Evolutionary conservation across 179 eudicot species (phyloP).

Genomic region (Gypsophila paniculata): DNA sequence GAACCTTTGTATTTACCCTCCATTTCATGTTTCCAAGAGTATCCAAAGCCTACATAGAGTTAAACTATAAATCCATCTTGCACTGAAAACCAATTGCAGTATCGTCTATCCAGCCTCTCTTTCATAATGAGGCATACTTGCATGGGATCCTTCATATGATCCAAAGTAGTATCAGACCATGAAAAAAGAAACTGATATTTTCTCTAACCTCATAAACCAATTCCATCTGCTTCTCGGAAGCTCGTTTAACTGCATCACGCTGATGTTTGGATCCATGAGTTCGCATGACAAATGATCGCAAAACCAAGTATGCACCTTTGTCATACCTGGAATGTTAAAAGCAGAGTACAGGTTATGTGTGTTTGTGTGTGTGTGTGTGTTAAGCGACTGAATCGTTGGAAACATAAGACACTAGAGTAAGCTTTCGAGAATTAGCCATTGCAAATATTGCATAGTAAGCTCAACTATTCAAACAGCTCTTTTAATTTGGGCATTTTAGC

Average conservation of each 20-base stretch:
- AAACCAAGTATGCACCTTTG: slow-evolving; percentile 74
- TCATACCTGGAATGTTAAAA: slow-evolving; percentile 46
- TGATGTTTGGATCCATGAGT: slow-evolving; percentile 87
- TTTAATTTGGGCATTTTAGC: not conserved
- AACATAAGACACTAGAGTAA: not conserved
- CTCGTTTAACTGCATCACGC: slow-evolving; percentile 61
- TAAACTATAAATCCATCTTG: not conserved
- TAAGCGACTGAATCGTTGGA: not conserved
- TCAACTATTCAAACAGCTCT: slow-evolving; percentile 8
- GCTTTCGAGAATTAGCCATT: not conserved
- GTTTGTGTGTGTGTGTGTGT: not conserved
- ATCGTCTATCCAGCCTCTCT: not conserved
- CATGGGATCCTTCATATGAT: slow-evolving; percentile 1
- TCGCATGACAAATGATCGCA: slow-evolving; percentile 93
- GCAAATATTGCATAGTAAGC: not conserved
- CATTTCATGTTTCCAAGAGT: slow-evolving; percentile 89
- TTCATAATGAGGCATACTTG: not conserved
- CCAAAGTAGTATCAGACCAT: not conserved
- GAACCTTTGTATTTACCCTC: slow-evolving; percentile 85
- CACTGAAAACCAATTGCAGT: not conserved
- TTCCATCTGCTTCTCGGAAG: slow-evolving; percentile 44
- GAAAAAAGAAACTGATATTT: not conserved
- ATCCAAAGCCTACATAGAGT: slow-evolving; percentile 68
- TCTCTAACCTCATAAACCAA: slow-evolving; percentile 67
- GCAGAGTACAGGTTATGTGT: not conserved